Evolutionary conservation across 2,329 filamentous ascomycete genomes (phyloP), one percentile per base, ranked within the genome.

Genomic region (Diatrype stigma): DNA sequence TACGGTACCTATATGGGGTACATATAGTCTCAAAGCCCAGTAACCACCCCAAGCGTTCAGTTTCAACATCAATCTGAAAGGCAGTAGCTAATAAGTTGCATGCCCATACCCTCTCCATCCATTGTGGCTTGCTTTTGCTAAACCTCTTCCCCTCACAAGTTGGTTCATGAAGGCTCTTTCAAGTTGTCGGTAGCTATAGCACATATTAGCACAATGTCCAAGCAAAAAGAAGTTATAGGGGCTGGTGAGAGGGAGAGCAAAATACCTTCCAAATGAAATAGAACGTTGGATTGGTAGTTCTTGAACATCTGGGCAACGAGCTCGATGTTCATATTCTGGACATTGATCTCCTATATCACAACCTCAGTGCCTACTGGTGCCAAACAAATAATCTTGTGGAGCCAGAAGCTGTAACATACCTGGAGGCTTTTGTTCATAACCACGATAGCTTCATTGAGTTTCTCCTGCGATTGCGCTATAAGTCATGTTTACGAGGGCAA

Each of bases 281-380:
- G 75, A 14, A 97, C 93, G 63, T 97, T 99, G 11, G 91, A 96
- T 70, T 96, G 92, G 69, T 99, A 99, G 73, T 97, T 99, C 76
- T 97, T 96, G 78, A 97, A 99, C 94, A 99, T 99, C 67, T 97
- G 93, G 1, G 93, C 92, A 5, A 97, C 94, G 2, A 97, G 80
- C 73, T 97, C 94, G 34, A 96, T 90, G 66, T 99, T 96, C 91
- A 97, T 96, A 70, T 97, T 99, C 64, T 96, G 89, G 50, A 96
- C 86, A 66, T 97, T 97, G 78, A 97, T 96, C 60, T 97, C 93
- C 89, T 96, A 61, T 52, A 30, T 16, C 16, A 30, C 26, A n/a
- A n/a, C n/a, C n/a, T n/a, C n/a, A n/a, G n/a, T n/a, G n/a, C n/a
- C n/a, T n/a, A n/a, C n/a, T n/a, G n/a, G n/a, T n/a, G n/a, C n/a